A percentile compares a stretch with the other conserved stretches of the same genome.
Conservation (phyloP, 768 basidiomycete species). For the Chalciporus sphaerocephalus region DNA sequence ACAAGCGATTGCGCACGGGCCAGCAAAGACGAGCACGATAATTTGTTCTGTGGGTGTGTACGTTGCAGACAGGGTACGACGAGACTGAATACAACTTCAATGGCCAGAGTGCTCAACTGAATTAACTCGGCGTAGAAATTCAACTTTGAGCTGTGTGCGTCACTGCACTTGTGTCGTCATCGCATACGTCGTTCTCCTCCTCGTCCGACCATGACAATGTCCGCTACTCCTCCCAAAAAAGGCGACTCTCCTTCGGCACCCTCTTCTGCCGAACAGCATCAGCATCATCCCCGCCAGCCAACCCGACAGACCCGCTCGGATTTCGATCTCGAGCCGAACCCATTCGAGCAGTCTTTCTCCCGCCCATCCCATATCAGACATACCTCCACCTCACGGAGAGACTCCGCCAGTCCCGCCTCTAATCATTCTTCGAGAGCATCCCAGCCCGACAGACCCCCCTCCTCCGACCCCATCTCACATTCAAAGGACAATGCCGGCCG, state of each 20-base stretch:
- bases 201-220: constrained; percentile 15
- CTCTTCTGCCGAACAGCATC: constrained; percentile 12
- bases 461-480: constrained; percentile 31
- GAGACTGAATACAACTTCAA: too few relatives aligned
- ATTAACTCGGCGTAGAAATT: constrained; percentile 14
- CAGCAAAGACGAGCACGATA: constrained; percentile 18
- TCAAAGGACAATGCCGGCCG: constrained; percentile 31
- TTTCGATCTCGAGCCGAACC: constrained; percentile 82
- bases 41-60: neutral
- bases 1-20: constrained; percentile 30
- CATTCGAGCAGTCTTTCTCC: constrained; percentile 93
- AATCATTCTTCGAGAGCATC: constrained; percentile 37
- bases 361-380: constrained; percentile 51
- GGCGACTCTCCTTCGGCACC: constrained; percentile 33
- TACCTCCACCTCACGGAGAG: constrained; percentile 32
- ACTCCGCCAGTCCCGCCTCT: constrained; percentile 31
- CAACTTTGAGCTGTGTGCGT: constrained; percentile 21
- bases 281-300: constrained; percentile 15
- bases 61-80: neutral
- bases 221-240: constrained; percentile 27
- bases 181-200: constrained; percentile 11
- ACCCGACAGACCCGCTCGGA: constrained; percentile 54
- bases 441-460: constrained; percentile 30
- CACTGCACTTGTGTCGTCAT: constrained; percentile 27
- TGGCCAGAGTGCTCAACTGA: too few relatives aligned